Percentiles rank a stretch among this genome's conserved stretches.
Evolutionary conservation across 768 basidiomycete species (phyloP).

Genomic region (Postia placenta): DNA sequence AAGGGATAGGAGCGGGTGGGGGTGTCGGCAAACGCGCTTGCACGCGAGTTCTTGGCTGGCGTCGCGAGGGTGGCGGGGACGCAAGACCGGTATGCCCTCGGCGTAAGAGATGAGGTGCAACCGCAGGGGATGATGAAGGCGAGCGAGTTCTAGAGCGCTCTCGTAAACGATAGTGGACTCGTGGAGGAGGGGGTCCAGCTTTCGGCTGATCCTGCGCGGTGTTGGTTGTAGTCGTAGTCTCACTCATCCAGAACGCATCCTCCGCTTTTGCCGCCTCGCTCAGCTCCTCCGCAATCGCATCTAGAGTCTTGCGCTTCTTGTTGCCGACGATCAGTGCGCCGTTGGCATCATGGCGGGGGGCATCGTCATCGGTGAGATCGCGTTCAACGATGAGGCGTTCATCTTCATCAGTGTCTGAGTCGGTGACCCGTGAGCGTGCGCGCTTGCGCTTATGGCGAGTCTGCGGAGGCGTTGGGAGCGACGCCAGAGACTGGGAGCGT

Average conservation of each 20-base stretch:
- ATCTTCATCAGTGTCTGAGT: conserved; percentile 30
- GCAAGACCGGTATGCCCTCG: conserved; percentile 33
- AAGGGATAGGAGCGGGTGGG: conserved; percentile 36
- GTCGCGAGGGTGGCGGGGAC: conserved; percentile 64
- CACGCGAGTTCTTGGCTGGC: conserved; percentile 13
- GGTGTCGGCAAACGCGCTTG: conserved; percentile 11
- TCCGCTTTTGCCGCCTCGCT: conserved; percentile 17
- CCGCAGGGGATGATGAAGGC: conserved; percentile 23
- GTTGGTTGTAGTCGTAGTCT: not conserved
- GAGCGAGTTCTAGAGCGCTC: conserved; percentile 19
- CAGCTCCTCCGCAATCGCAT: conserved; percentile 23
- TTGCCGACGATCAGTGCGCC: conserved; percentile 18
- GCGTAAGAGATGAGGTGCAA: conserved; percentile 18
- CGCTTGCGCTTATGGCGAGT: conserved; percentile 19
- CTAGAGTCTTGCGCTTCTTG: conserved; percentile 23
- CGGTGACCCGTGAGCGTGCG: conserved; percentile 36
- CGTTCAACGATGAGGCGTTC: conserved; percentile 24
- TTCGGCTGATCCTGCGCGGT: not conserved
- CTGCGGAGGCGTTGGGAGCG: conserved; percentile 14
- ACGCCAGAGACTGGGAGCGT: conserved; percentile 10
- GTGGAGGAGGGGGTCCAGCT: not conserved
- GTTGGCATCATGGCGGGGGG: conserved; percentile 17
- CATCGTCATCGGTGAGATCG: conserved; percentile 23
- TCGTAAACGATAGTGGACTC: conserved; percentile 4
- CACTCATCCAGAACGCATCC: conserved; percentile 24